Evolutionary conservation across 331 rosid species (phyloP), one percentile per base, ranked within the genome.

Genomic region (Rhamnella rubrinervis): DNA sequence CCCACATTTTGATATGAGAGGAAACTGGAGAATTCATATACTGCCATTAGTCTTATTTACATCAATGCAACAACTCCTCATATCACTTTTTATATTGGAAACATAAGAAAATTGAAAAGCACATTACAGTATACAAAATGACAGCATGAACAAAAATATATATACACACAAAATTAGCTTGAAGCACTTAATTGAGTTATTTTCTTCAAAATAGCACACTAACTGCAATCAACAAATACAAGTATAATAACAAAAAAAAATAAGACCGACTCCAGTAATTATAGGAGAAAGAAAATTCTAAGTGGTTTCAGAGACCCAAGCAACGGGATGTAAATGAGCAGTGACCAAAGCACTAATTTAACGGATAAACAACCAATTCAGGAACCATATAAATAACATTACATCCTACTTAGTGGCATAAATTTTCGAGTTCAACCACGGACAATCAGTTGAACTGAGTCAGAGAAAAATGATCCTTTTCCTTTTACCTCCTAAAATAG

Each of bases 1-100:
- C 59, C 98, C 95, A 74, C 92, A 88, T 81, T 83, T 93, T 37
- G 95, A 83, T 66, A 91, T 71, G 75, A 93, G 93, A 78, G 98
- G 97, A 84, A 93, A 93, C 97, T 93, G 98, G 67, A 82, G 71
- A 51, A 20, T 55, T 28, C 56, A 52, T 37, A 21, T 44, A 73
- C 47, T 74, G 71, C 59, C 41, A 56, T 31, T 66, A 70, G 64
- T 61, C 15, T 4, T 25, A 18, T 7, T 21, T 5, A 26, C 10
- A 11, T 10, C 35, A 53, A 53, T n/a, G 20, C 58, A 19, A 53
- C 20, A 53, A 9, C 1, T 53, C 25, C n/a, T 7, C 8, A 21
- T 6, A 15, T 14, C 20, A 31, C 26, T 26, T 73, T 73, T 46
- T 46, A 59, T 25, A 4, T 18, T 13, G 28, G 20, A 28, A 67